phyloP scores from a whole-genome alignment of 2,329 filamentous ascomycete genomes.

The Colletotrichum camelliae region DNA sequence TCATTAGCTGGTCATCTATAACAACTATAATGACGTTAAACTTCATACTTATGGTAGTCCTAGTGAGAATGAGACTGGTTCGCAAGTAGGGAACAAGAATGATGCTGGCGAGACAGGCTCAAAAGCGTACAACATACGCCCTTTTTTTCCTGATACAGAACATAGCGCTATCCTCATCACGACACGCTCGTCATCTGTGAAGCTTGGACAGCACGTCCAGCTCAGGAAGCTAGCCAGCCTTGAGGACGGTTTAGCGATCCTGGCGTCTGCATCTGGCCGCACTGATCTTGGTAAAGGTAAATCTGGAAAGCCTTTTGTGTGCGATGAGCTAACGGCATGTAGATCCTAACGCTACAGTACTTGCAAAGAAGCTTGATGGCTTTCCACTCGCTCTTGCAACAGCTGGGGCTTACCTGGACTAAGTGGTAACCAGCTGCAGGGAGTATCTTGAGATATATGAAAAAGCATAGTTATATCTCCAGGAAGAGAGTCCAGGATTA shows the following conservation, averaged over 20 bases:
- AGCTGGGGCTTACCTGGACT: constrained; percentile 47
- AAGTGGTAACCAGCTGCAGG: constrained; percentile 37
- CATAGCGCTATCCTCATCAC: constrained; percentile 45
- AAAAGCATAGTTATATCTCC: constrained; percentile 39
- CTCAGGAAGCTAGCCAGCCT: constrained; percentile 35
- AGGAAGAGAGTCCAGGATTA: constrained; percentile 31
- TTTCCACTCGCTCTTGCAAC: constrained; percentile 51
- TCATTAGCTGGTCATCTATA: constrained; percentile 43
- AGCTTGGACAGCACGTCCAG: constrained; percentile 35
- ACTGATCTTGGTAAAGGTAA: constrained; percentile 29
- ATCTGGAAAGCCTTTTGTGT: not conserved
- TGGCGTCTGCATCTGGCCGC: constrained; percentile 31
- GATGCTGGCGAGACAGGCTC: not conserved
- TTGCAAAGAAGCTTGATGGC: constrained; percentile 43
- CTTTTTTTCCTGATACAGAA: constrained; percentile 34
- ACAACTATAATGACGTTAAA: constrained; percentile 46
- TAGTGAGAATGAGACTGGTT: not conserved
- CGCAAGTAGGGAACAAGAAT: no score
- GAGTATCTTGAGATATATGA: constrained; percentile 46
- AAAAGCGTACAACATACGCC: constrained; percentile 34
- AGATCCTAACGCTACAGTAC: constrained; percentile 33
- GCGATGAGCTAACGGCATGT: not conserved
- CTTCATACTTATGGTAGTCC: constrained; percentile 10
- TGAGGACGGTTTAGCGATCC: constrained; percentile 34
- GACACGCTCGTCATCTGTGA: constrained; percentile 37